These are phyloP conservation scores for Helicocarpus griseus DNA, from an alignment of 2,329 filamentous ascomycete species.

Conservation along the genomic window DNA sequence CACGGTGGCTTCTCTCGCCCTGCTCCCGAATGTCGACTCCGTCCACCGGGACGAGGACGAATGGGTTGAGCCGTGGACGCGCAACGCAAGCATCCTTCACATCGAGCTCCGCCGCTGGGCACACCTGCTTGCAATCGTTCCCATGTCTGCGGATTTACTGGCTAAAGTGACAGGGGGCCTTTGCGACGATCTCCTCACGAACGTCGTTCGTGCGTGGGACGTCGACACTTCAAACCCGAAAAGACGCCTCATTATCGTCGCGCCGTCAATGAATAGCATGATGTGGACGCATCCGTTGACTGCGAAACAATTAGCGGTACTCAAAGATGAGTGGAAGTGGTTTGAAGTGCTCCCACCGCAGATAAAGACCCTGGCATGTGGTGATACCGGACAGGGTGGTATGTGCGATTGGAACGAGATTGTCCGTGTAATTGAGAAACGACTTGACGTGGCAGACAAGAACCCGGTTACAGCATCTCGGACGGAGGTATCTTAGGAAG, in stretches of 20 bases:
- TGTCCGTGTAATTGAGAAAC: slow-evolving; percentile 50
- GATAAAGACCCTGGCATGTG: slow-evolving; percentile 56
- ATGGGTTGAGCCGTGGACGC: slow-evolving; percentile 68
- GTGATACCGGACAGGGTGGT: slow-evolving; percentile 66
- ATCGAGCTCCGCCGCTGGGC: slow-evolving; percentile 83
- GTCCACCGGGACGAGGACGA: slow-evolving; percentile 80
- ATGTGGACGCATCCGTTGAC: slow-evolving; percentile 85
- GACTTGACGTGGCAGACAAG: slow-evolving; percentile 9
- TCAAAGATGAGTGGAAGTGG: slow-evolving; percentile 65
- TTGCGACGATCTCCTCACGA: slow-evolving; percentile 63
- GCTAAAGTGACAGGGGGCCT: slow-evolving; percentile 75
- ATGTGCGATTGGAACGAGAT: slow-evolving; percentile 71
- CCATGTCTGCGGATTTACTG: slow-evolving; percentile 73
- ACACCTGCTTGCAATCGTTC: slow-evolving; percentile 68
- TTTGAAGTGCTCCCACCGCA: slow-evolving; percentile 13
- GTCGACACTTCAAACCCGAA: slow-evolving; percentile 36
- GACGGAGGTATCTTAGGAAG: background rate
- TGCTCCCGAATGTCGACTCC: slow-evolving; percentile 63
- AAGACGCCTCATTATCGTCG: slow-evolving; percentile 58
- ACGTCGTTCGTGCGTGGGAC: slow-evolving; percentile 82
- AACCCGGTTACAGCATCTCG: too few relatives aligned
- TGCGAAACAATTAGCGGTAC: slow-evolving; percentile 52
- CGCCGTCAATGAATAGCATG: slow-evolving; percentile 70
- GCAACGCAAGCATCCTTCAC: slow-evolving; percentile 73
- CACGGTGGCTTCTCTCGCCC: slow-evolving; percentile 47